Evolutionary conservation across 169 alveolate species (phyloP), one percentile per base, ranked within the genome.

Genomic region (Plasmodium berghei): DNA sequence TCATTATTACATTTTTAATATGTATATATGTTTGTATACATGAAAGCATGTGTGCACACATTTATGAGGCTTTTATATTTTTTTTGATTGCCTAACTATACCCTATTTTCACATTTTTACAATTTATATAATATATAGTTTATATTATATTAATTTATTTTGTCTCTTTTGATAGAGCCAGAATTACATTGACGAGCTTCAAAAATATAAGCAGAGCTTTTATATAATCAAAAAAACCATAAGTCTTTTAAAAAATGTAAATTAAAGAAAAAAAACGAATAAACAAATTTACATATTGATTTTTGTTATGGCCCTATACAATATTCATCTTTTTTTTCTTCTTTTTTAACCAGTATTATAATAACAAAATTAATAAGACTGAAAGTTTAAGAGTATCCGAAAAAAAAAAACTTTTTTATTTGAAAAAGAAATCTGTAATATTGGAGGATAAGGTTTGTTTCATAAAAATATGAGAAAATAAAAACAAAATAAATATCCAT

Each of bases 241-340:
- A 67, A 80, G 66, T 45, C 66, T 80, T 64, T 40, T 80, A 64
- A 80, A 80, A 66, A 63, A 80, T 66, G 89, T 80, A 80, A 80
- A 34, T 28, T 16, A 0, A 71, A 9, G 22, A 20, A 49, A 71
- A 67, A 48, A 12, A 24, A 16, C 18, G n/a, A 9, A n/a, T 24
- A 18, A 12, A 22, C 1, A 56, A 5, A 14, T 0, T 1, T 49
- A 40, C 12, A 14, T n/a, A 34, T 34, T 34, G 8, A 6, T 34
- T 34, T 34, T 34, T 3, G 42, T 34, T 34, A 34, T 34, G 42
- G 8, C 42, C 42, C 42, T 34, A 34, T 34, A 34, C 5, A 20
- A 26, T 71, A 2, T 16, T 5, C 14, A 54, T 45, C 9, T 67
- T 46, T 14, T 22, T 22, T 22, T 22, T 22, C 26, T 14, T 58